Evolutionary conservation across 495 filamentous ascomycete species (phyloP).

Genomic region (Thermothielavioides terrestris): DNA sequence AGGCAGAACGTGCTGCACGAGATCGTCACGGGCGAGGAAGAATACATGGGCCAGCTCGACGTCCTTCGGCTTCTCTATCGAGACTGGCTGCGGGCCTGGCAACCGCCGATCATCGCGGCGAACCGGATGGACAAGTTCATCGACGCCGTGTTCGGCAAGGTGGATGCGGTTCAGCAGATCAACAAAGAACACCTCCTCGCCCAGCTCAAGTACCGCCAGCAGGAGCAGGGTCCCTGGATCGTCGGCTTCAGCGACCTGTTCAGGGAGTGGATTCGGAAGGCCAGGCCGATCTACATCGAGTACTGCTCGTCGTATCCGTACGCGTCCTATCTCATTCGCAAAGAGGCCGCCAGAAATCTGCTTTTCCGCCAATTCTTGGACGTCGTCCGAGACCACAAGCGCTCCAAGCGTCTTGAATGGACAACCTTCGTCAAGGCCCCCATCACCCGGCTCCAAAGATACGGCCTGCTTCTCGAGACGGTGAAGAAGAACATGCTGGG

Average conservation of each 20-base stretch:
- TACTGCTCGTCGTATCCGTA: slow-evolving; percentile 84
- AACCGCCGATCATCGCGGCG: slow-evolving; percentile 73
- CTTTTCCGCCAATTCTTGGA: slow-evolving; percentile 83
- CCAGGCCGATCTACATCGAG: slow-evolving; percentile 77
- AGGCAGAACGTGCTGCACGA: slow-evolving; percentile 94
- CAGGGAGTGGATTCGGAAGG: slow-evolving; percentile 96
- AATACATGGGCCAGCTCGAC: slow-evolving; percentile 78
- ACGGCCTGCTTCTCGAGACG: slow-evolving; percentile 72
- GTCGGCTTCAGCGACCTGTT: slow-evolving; percentile 95
- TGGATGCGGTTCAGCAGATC: slow-evolving; percentile 79
- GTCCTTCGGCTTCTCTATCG: slow-evolving; percentile 78
- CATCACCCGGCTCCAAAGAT: slow-evolving; percentile 87
- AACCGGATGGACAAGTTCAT: slow-evolving; percentile 71
- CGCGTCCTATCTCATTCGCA: slow-evolving; percentile 72
- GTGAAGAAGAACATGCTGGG: slow-evolving; percentile 74
- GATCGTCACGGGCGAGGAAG: slow-evolving; percentile 88
- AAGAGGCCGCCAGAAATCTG: slow-evolving; percentile 75
- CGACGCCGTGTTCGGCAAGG: slow-evolving; percentile 77
- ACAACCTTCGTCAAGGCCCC: slow-evolving; percentile 89
- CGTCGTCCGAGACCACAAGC: slow-evolving; percentile 63
- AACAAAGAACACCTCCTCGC: slow-evolving; percentile 93
- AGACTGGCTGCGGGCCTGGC: slow-evolving; percentile 62
- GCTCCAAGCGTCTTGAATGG: slow-evolving; percentile 83
- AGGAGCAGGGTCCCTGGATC: slow-evolving; percentile 93
- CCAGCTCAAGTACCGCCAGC: slow-evolving; percentile 93